Base-by-base conservation (phyloP, 2,329 filamentous ascomycete species). In the Cryphonectria parasitica region DNA sequence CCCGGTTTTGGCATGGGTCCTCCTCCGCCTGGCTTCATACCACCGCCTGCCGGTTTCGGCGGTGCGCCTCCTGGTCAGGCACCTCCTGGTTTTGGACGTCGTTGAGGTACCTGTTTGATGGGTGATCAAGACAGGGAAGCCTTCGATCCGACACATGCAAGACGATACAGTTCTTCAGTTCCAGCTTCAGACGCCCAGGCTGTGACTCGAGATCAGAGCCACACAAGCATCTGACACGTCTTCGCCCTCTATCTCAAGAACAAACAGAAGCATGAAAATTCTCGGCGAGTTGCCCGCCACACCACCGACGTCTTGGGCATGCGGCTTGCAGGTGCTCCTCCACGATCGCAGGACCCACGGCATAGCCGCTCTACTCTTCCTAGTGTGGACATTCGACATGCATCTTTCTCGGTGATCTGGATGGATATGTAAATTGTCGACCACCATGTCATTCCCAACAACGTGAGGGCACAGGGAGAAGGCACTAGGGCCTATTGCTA, bases 21-120 rank as follows among this genome's bases (percentile, higher is more conserved):
- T 36, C 71, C 72, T n/a, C 80, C 83, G 11, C 83, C 83, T 3
- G 81, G 81, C 6, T 80, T 73, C 34, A 82, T 83, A 73, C 82
- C 84, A 15, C 83, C 83, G 22, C 83, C 83, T 11, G 83, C 83
- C 0, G 72, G 72, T 7, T 72, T 73, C 17, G 69, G 67, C n/a
- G 69, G 56, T 4, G 49, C 69, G 8, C 69, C 72, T 34, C 66
- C 71, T 3, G 72, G 69, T 1, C 72, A 73, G 70, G 60, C 72
- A 19, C 75, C 75, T 31, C 75, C 71, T 22, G 76, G 76, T 13
- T 78, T 77, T 45, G 74, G 71, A 43, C 73, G 61, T 70, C 75
- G 54, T 68, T 73, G 69, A 73, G 34, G n/a, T 17, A 10, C 22
- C 15, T 64, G 25, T 58, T 6, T 17, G 31, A 17, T 28, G 54